phyloP scores from a whole-genome alignment of 1,284 basidiomycete species.

The Pseudozyma pruni region DNA sequence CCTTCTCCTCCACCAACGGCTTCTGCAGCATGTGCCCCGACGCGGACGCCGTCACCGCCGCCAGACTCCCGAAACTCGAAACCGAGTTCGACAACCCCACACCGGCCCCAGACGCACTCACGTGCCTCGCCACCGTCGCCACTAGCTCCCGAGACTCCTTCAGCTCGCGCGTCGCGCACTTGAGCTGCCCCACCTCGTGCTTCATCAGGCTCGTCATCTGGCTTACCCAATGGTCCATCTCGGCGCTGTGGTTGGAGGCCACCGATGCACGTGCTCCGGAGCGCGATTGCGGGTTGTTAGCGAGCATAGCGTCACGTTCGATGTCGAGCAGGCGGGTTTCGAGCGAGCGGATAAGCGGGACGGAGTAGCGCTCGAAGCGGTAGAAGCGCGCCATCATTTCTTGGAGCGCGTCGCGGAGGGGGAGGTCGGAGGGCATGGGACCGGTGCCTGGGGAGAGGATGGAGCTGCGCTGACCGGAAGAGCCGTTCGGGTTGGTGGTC shows the following conservation, averaged over 20 bases:
- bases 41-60: conserved; percentile 22
- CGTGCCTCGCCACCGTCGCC: conserved; percentile 29
- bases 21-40: conserved; percentile 14
- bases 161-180: conserved; percentile 56
- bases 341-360: conserved; percentile 63
- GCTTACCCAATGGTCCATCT: conserved; percentile 63
- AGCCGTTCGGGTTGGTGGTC: neutral
- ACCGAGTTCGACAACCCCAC: conserved; percentile 19
- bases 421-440: conserved; percentile 52
- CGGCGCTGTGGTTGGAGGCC: conserved; percentile 26
- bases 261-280: conserved; percentile 5
- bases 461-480: conserved; percentile 1
- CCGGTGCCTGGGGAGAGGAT: conserved; percentile 49
- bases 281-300: conserved; percentile 34
- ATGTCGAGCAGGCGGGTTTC: conserved; percentile 63
- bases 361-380: conserved; percentile 65
- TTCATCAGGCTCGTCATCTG: conserved; percentile 65
- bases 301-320: conserved; percentile 63
- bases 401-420: conserved; percentile 58
- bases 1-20: neutral
- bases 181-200: conserved; percentile 65
- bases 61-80: conserved; percentile 26
- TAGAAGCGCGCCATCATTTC: conserved; percentile 67
- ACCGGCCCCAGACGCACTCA: neutral
- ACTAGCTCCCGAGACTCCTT: conserved; percentile 54